phyloP scores from a whole-genome alignment of 2,329 filamentous ascomycete species.

The Trichoderma afroharzianum region DNA sequence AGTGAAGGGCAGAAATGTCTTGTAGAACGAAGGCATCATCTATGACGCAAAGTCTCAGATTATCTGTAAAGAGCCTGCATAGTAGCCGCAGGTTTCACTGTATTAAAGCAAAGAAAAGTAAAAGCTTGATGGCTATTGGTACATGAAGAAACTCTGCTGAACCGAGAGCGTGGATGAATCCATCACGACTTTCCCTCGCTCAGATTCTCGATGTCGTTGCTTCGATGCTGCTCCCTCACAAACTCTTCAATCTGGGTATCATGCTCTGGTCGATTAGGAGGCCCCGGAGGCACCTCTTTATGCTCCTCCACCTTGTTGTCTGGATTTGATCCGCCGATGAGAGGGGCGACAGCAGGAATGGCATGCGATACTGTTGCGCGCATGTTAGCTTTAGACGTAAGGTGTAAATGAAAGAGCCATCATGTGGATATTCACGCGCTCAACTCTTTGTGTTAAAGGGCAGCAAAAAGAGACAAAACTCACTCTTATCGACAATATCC shows the following conservation, averaged over 20 bases:
- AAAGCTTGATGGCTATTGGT: background rate
- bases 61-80: background rate
- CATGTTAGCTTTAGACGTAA: background rate
- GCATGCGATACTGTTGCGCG: conserved; percentile 39
- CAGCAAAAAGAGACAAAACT: background rate
- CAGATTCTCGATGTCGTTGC: conserved; percentile 26
- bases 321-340: conserved; percentile 37
- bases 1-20: background rate
- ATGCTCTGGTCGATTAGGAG: conserved; percentile 43
- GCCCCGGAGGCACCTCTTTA: conserved; percentile 28
- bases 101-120: background rate
- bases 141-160: background rate
- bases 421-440: background rate
- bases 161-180: background rate
- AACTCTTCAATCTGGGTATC: conserved; percentile 52
- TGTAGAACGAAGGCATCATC: background rate
- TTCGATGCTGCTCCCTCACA: conserved; percentile 50
- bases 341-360: conserved; percentile 40
- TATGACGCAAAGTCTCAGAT: background rate
- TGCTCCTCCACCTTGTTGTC: conserved; percentile 22
- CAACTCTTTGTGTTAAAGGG: background rate
- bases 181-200: background rate
- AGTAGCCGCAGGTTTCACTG: background rate
- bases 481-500: background rate
- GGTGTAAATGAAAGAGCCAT: background rate